Base-by-base conservation (phyloP, 2,329 filamentous ascomycete genomes). In the Alternaria sp. region DNA sequence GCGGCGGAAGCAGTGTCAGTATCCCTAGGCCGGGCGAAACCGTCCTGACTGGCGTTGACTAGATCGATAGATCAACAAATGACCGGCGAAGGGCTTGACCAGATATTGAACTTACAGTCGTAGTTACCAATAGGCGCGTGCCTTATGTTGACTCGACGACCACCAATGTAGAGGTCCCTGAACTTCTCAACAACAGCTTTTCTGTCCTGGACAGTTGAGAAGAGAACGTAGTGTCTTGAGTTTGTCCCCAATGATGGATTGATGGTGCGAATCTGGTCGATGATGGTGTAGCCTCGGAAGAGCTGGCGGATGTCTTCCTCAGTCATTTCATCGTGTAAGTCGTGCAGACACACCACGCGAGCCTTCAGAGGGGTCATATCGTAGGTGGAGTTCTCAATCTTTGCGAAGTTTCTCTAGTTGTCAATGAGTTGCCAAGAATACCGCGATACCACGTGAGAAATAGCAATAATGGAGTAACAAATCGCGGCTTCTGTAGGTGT, bases 191-290 rank as follows among this genome's bases (percentile, higher is more conserved):
- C 16, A 5, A 39, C 49, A 14, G 11, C 12, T 4, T 30, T 32
- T 2, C 26, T 22, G 2, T 53, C 38, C 38, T 34, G 16, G 11
- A 34, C 18, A 7, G 49, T 36, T 2, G 26, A 43, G 32, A 48
- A 32, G 18, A 55, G 38, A 14, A 41, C 34, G 20, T 48, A 55
- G 12, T n/a, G n/a, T n/a, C n/a, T n/a, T n/a, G 43, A 49, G 26
- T 2, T 22, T 11, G n/a, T 39, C 24, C 20, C 14, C 1, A n/a
- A 30, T 8, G 18, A 11, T 24, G 34, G 43, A 7, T 55, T 22
- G 12, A 30, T 30, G 9, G 32, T n/a, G 7, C 43, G 53, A 32
- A 48, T n/a, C 24, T 55, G 53, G 26, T 55, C 42, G 5, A 55
- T 5, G 24, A 55, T 16, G 1, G 7, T 24, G 18, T 30, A 24